Percentiles rank a stretch among this genome's conserved stretches.
Conservation (phyloP, 345 rosid species). For the Eucalyptus victrix region DNA sequence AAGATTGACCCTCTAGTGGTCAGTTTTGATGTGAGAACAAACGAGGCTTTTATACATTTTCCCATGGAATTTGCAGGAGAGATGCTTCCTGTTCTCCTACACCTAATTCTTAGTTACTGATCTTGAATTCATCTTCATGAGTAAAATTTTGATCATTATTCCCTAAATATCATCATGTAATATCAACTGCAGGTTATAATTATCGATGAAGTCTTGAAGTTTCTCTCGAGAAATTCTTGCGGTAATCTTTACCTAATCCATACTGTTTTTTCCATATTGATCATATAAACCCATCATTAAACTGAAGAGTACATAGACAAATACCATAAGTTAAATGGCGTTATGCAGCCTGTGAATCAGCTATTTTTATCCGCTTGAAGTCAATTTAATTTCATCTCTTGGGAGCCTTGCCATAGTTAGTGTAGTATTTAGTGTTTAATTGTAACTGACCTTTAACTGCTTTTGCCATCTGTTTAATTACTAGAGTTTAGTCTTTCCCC, state of each 20-base stretch:
- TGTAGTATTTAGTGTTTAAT: background rate
- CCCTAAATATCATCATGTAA: background rate
- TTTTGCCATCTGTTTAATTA: background rate
- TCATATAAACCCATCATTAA: background rate
- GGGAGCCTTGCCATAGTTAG: background rate
- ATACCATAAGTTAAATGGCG: background rate
- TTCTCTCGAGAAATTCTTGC: constrained; percentile 68
- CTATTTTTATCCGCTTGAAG: background rate
- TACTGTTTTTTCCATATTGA: background rate
- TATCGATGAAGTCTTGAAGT: constrained; percentile 87
- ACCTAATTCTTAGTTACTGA: background rate
- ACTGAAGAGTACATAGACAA: background rate
- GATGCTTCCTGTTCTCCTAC: background rate
- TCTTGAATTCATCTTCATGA: background rate
- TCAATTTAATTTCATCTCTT: background rate
- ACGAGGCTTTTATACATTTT: background rate
- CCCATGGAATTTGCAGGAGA: background rate
- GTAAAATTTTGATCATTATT: background rate
- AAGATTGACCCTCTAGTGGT: background rate
- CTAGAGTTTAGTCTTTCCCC: background rate
- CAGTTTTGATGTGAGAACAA: background rate
- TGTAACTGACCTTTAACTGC: background rate
- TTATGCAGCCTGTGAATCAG: background rate
- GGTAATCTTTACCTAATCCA: constrained; percentile 20
- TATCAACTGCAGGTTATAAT: constrained; percentile 56